phyloP scores from a whole-genome alignment of 345 rosid genomes.

The Camelina hispida region DNA sequence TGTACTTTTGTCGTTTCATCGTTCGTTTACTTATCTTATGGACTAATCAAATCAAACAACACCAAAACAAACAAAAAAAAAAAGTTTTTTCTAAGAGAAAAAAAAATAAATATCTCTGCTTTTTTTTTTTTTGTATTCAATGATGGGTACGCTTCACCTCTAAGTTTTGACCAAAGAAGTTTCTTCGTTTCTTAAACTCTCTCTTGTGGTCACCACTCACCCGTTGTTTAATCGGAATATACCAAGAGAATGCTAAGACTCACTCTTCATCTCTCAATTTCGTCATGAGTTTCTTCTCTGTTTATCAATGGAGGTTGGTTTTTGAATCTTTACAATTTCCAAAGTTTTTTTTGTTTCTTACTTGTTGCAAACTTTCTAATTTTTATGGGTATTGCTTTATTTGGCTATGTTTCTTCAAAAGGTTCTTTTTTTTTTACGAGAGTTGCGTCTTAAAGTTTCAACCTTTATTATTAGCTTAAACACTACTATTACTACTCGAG shows the following conservation, averaged over 20 bases:
- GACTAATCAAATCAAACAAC: conserved; percentile 26
- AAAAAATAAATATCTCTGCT: conserved; percentile 9
- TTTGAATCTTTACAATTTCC: neutral
- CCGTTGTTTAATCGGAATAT: conserved; percentile 21
- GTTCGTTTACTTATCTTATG: conserved; percentile 26
- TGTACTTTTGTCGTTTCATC: conserved; percentile 29
- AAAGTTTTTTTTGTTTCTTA: conserved; percentile 1
- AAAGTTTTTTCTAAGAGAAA: no score
- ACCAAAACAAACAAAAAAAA: neutral
- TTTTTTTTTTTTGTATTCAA: neutral
- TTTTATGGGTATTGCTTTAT: conserved; percentile 21
- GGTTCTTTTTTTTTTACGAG: neutral
- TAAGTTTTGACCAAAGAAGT: conserved; percentile 41
- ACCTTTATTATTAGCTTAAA: conserved; percentile 15
- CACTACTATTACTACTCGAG: neutral
- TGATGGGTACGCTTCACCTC: conserved; percentile 43
- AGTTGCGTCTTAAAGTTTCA: conserved; percentile 9
- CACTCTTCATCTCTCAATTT: conserved; percentile 6
- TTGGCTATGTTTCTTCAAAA: neutral
- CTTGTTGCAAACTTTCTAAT: conserved; percentile 8
- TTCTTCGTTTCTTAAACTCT: conserved; percentile 3
- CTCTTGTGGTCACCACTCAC: conserved; percentile 27
- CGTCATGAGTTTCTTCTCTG: conserved; percentile 31
- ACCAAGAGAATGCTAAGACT: conserved; percentile 9
- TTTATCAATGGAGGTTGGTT: conserved; percentile 37